Base-by-base conservation (phyloP, 2,329 filamentous ascomycete species). In the Phaeoacremonium minimum region DNA sequence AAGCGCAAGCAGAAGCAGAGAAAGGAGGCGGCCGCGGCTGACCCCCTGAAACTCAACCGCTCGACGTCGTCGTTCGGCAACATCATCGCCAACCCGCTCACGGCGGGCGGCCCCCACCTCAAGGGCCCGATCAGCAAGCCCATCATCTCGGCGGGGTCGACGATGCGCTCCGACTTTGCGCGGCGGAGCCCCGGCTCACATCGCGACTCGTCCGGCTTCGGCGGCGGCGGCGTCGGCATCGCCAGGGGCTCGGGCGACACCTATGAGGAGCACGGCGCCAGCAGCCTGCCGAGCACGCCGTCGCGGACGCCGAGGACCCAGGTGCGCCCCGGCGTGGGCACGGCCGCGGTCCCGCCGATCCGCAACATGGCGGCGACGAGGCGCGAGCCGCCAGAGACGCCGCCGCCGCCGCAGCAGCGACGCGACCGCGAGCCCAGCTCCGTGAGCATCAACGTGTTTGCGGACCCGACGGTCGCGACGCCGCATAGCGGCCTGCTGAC, bases 41-140 rank as follows among this genome's bases (percentile, higher is more conserved):
- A 33, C 19, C 44, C 43, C 28, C 39, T 52, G 32, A 52, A 55
- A 42, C 42, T 52, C 7, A 52, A 47, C 15, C 46, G 53, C 9
- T 59, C 57, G 1, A 57, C 56, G 6, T 64, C 64, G 17, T 63
- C 60, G 5, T 71, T 69, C 36, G 62, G 66, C 42, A 71, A 71
- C 47, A 66, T 75, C 35, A 72, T 81, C 46, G 79, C 73, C 43
- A 70, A 80, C 48, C 66, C 81, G 41, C 66, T 82, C 39, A 51
- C 37, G 2, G 29, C 30, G 18, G 37, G 34, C 3, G 32, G 33
- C 28, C 38, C 32, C 15, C 38, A 34, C 11, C 26, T 75, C 32
- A n/a, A n/a, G n/a, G n/a, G n/a, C n/a, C n/a, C n/a, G n/a, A 73
- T 80, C 43, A 80, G 76, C 40, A 70, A 81, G 46, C 64, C 80